Conservation (phyloP, 345 rosid genomes). For the Corchorus olitorius region DNA sequence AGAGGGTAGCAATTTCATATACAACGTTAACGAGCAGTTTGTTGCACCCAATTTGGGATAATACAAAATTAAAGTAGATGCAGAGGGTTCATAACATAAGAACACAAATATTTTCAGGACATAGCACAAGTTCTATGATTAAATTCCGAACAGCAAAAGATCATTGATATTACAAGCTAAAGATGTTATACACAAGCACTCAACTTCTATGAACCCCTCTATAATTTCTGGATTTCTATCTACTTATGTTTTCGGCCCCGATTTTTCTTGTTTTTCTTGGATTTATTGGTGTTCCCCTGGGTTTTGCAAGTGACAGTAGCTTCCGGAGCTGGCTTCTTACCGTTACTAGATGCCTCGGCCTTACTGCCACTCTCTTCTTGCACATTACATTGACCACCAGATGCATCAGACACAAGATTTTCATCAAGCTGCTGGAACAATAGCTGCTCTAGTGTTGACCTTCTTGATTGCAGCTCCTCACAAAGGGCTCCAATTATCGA, state of each 20-base stretch:
- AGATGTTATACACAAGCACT: no score
- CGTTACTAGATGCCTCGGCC: not conserved
- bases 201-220: no score
- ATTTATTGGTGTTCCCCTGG: not conserved
- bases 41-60: no score
- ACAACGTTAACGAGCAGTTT: no score
- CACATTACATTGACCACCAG: not conserved
- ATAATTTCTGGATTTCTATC: not conserved
- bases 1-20: no score
- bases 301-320: not conserved
- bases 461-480: slow-evolving; percentile 20
- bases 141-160: no score
- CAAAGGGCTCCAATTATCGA: slow-evolving; percentile 16
- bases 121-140: no score
- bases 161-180: no score
- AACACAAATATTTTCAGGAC: no score
- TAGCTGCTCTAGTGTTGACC: slow-evolving; percentile 19
- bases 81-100: no score
- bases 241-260: not conserved
- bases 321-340: not conserved
- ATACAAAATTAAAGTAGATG: no score
- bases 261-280: not conserved
- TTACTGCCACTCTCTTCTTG: slow-evolving; percentile 7
- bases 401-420: not conserved
- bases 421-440: not conserved